Conservation (phyloP, 768 basidiomycete species). For the Amanita muscaria region DNA sequence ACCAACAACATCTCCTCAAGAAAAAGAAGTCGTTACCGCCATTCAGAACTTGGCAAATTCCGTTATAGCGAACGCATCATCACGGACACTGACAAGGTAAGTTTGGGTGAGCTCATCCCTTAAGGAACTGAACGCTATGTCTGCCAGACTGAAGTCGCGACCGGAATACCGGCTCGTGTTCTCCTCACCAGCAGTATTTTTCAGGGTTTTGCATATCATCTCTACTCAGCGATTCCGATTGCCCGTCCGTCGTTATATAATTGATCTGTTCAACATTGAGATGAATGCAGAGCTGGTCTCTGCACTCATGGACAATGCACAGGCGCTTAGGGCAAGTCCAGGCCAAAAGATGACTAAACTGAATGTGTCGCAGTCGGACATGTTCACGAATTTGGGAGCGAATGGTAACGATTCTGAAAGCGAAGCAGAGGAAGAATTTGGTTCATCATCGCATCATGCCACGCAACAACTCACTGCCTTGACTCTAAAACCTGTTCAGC, state of each 20-base stretch:
- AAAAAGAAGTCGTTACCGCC: conserved; percentile 78
- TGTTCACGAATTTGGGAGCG: conserved; percentile 1
- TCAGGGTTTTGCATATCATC: conserved; percentile 79
- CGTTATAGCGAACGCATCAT: conserved; percentile 91
- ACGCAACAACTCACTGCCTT: neutral
- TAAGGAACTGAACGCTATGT: conserved; percentile 1
- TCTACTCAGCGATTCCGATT: conserved; percentile 86
- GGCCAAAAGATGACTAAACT: conserved; percentile 22
- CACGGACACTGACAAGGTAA: conserved; percentile 79
- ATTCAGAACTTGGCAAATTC: conserved; percentile 94
- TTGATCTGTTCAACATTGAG: conserved; percentile 87
- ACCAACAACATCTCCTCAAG: conserved; percentile 58
- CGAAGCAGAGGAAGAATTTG: conserved; percentile 4
- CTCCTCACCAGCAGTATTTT: conserved; percentile 68
- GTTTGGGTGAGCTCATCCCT: conserved; percentile 12
- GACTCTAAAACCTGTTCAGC: conserved; percentile 1
- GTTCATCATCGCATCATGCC: neutral
- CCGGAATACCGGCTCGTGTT: conserved; percentile 72
- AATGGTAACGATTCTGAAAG: neutral
- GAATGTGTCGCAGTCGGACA: conserved; percentile 1
- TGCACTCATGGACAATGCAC: conserved; percentile 43
- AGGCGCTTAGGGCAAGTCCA: conserved; percentile 39
- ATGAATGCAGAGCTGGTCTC: conserved; percentile 55
- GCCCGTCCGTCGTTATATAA: conserved; percentile 84
- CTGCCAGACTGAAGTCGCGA: conserved; percentile 62